Percentiles rank a stretch among this genome's conserved stretches.
Evolutionary conservation across 164 flowering plant species (phyloP).

Genomic region (Vitis cinerea): DNA sequence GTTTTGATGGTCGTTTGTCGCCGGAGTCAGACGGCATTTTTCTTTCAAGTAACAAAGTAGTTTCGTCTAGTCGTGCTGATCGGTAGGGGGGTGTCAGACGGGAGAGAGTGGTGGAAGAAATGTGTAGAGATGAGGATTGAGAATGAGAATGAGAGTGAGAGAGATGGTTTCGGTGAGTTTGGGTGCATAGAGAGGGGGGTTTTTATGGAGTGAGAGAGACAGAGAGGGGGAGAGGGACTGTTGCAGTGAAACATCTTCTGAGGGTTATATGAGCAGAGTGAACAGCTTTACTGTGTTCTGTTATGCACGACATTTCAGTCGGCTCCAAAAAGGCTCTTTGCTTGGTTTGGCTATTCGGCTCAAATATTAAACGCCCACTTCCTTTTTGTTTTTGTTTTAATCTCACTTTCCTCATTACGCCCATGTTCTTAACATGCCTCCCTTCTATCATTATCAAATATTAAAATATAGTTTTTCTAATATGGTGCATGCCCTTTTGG

Average conservation of each 20-base stretch:
- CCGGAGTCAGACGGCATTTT: constrained; percentile 36
- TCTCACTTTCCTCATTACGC: neutral
- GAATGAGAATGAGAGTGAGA: neutral
- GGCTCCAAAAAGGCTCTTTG: constrained; percentile 21
- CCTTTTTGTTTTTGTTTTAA: neutral
- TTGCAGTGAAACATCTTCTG: constrained; percentile 11
- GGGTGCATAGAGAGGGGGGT: constrained; percentile 5
- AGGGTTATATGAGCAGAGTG: constrained; percentile 14
- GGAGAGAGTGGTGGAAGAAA: neutral
- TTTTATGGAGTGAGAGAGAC: constrained; percentile 18
- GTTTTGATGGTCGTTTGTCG: constrained; percentile 21
- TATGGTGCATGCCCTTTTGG: no score
- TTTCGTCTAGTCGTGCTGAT: no score
- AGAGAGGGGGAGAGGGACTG: constrained; percentile 12
- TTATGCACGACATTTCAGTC: constrained; percentile 29
- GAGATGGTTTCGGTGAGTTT: neutral
- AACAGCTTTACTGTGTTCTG: constrained; percentile 23
- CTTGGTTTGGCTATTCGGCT: constrained; percentile 12
- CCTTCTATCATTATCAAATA: neutral
- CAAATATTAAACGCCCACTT: neutral
- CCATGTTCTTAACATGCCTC: no score
- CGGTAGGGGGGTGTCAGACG: no score
- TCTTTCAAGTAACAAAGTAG: no score
- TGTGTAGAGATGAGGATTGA: neutral
- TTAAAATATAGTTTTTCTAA: no score